Base-by-base conservation (phyloP, 345 rosid genomes). In the Salix exigua region DNA sequence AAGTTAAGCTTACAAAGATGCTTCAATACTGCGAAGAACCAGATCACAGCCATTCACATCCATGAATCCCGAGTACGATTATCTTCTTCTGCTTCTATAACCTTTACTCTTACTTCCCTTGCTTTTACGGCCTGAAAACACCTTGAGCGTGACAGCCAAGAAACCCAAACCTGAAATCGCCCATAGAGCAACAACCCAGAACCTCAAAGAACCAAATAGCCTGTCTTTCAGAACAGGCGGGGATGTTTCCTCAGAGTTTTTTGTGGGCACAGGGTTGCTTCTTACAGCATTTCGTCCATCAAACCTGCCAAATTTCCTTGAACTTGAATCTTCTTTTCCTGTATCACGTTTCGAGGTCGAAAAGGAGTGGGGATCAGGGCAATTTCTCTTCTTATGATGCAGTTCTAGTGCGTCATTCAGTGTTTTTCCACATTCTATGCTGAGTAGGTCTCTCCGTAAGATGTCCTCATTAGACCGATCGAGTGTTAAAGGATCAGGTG, bases 371-470 rank as follows among this genome's bases (percentile, higher is more conserved):
- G 90, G 87, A 66, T 86, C 89, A 14, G 85, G 85, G 82, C 99
- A 96, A 35, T 91, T 90, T 75, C 89, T 88, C 82, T 81, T 84
- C 84, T 85, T 82, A 80, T 96, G 97, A 85, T 96, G 98, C 80
- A 93, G 80, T 50, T 42, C 68, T 77, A 96, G 78, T n/a, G 96
- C 99, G 82, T 93, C 91, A 40, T 92, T 92, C 21, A 96, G 86
- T 70, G 75, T 91, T 82, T 86, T 89, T 33, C 85, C 99, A 78
- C 99, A 96, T 87, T 93, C 99, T 28, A 96, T 89, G 83, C 97
- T 92, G 68, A 96, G 94, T 68, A 91, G 90, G 87, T 96, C 97
- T 78, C 91, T 86, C 63, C 86, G 88, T 25, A 77, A 85, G 75
- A 73, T 66, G 58, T 86, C 64, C 30, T 85, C 83, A 72, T 92